Evolutionary conservation across 2,329 filamentous ascomycete species (phyloP), one percentile per base, ranked within the genome.

Genomic region (Xylaria polymorpha): DNA sequence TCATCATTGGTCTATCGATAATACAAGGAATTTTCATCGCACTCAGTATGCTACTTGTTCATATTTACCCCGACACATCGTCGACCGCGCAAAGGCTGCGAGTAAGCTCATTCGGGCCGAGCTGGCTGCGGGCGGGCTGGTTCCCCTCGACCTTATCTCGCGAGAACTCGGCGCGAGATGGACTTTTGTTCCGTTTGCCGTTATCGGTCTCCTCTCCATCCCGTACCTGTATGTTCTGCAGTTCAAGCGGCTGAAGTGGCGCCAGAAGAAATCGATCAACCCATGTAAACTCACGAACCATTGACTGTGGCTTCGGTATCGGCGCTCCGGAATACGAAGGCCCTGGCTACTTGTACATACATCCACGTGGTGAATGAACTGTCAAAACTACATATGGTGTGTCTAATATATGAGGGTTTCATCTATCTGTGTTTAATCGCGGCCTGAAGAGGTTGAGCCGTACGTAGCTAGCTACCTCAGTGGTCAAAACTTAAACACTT

Each of bases 91-190:
- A 68, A n/a, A n/a, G 20, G 72, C 72, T 12, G 67, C 71, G n/a
- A 69, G 66, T 61, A 72, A 74, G 58, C 60, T 74, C 14, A 43
- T 68, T 44, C 62, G 71, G 5, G 69, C 71, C 48, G 72, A 70
- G 48, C 65, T 72, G 32, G 69, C 71, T 22, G 71, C 72, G 1
- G 65, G 44, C 35, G 67, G 67, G 7, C 57, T 72, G 7, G 71
- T 65, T n/a, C 51, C 59, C 25, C 51, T 70, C 22, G 69, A 71
- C 44, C 12, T 61, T 37, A 64, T 72, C 32, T 41, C 65, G 1
- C 48, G 64, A 14, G 25, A 25, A 7, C 12, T 70, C 41, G 67
- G 69, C 7, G 35, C 65, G 4, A 67, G 71, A 22, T 71, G 65
- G 68, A 63, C 57, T 37, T 71, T 71, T 56, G 48, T 68, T n/a